Base-by-base conservation (phyloP, 129 eudicot genomes). In the Escallonia rubra region DNA sequence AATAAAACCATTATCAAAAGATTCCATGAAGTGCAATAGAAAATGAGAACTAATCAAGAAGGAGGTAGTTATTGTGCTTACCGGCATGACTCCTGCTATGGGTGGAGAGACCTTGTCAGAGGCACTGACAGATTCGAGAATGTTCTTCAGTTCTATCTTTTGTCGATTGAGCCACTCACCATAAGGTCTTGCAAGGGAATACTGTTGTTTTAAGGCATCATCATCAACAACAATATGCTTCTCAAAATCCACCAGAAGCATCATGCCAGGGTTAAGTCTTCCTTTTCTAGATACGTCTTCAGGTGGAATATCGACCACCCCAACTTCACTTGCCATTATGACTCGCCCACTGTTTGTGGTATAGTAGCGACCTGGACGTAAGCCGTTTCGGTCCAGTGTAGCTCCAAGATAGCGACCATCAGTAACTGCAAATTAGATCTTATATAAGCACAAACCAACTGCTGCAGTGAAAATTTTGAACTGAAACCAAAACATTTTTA, bases 401-500 rank as follows among this genome's bases (percentile, higher is more conserved):
- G 99, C 99, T 79, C 99, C 99, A 76, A 94, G 96, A 78, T 94
- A 94, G 14, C 90, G 86, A 15, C 99, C 99, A 78, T 94, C 99
- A 23, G 99, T 94, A 82, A 94, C 99, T 94, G 89, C 85, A 87
- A 45, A 61, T 10, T 4, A 6, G 59, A 23, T 57, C 39, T 34
- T 34, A 41, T 3, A 57, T 86, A 44, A 83, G 88, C 65, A 74
- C 49, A 69, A 55, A 56, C 39, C 47, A 67, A 45, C 57, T 4
- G 41, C 23, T 53, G 57, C 10, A 55, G 52, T 15, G 13, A 10
- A 12, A 15, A n/a, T 8, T 50, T 2, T 1, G 5, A 47, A 62
- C 39, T 38, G 59, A 53, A 72, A 62, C 44, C 3, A 6, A 41
- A 42, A 23, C 15, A n/a, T 43, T 14, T 52, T 34, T 3, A 34